Base-by-base conservation (phyloP, 352 stramenopile genomes). In the Phytophthora capsici region DNA sequence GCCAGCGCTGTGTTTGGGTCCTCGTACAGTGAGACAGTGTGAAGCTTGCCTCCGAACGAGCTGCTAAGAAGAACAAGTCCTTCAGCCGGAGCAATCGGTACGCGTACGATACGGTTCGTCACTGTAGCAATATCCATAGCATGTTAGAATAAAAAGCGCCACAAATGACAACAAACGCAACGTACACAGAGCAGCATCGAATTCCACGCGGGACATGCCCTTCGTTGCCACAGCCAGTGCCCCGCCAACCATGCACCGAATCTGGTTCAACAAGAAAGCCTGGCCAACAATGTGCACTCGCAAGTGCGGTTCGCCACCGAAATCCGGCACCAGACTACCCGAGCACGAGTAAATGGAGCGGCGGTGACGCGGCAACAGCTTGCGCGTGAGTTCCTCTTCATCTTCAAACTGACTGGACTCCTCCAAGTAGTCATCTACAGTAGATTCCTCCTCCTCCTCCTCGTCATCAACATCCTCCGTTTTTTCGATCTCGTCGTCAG, bases 241-340 rank as follows among this genome's bases (percentile, higher is more conserved):
- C 10, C 80, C 90, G 25, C 90, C 90, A 22, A 98, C 71, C 90
- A 98, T 97, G 44, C 89, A 93, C 8, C 91, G 89, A 48, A 98
- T 97, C 75, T 98, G 91, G 63, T 97, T 94, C 28, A 95, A 72
- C 43, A 97, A 57, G 58, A 97, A 97, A 14, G 88, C 86, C 34
- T 94, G 84, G 22, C 84, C 89, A 4, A 89, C 82, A 22, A 96
- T 88, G 49, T 88, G 84, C 22, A 96, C 75, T 12, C 85, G 82
- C 34, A 96, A n/a, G 54, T 81, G 89, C 20, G 79, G 78, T 34
- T 88, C 63, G 23, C 81, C 83, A 36, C 49, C 67, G 25, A 94
- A 89, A 56, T 94, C 73, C 1, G 53, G 51, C 38, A 94, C 74
- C 1, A 91, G 54, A 47, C 69, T 82, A 5, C 80, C 86, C 17